Evolutionary conservation across 2,329 filamentous ascomycete species (phyloP).

Genomic region (Salinomyces thailandicus): DNA sequence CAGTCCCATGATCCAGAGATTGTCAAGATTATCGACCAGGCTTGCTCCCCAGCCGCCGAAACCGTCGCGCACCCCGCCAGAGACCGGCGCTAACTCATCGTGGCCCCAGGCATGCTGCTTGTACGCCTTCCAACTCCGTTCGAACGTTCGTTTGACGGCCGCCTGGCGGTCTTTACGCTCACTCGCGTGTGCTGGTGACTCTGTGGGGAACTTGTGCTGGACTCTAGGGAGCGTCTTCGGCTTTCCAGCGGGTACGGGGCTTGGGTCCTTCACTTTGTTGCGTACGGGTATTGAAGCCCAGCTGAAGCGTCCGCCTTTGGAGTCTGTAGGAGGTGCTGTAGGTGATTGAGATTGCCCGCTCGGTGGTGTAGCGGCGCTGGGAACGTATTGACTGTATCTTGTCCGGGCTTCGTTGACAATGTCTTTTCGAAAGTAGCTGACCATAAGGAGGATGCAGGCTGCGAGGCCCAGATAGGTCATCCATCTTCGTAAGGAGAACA

Average conservation of each 20-base stretch:
- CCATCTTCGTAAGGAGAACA: constrained; percentile 32
- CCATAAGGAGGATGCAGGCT: constrained; percentile 26
- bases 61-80: constrained; percentile 29
- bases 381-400: background rate
- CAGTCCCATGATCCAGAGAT: constrained; percentile 38
- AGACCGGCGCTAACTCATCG: constrained; percentile 38
- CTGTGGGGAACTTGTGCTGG: constrained; percentile 31
- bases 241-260: constrained; percentile 28
- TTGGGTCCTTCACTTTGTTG: constrained; percentile 29
- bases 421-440: constrained; percentile 27
- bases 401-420: constrained; percentile 3
- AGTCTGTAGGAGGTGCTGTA: constrained; percentile 1
- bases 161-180: constrained; percentile 27
- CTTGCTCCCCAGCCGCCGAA: constrained; percentile 41
- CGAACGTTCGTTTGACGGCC: constrained; percentile 34
- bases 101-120: constrained; percentile 37
- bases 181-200: constrained; percentile 23
- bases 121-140: constrained; percentile 37
- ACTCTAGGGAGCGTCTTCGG: constrained; percentile 32
- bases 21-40: constrained; percentile 37
- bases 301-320: constrained; percentile 17
- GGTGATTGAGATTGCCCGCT: constrained; percentile 9
- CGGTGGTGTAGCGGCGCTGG: background rate
- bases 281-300: constrained; percentile 33
- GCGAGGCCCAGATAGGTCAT: constrained; percentile 26